A percentile compares a stretch with the other conserved stretches of the same genome.
Evolutionary conservation across 306 rosid species (phyloP).

Genomic region (Corylus avellana): DNA sequence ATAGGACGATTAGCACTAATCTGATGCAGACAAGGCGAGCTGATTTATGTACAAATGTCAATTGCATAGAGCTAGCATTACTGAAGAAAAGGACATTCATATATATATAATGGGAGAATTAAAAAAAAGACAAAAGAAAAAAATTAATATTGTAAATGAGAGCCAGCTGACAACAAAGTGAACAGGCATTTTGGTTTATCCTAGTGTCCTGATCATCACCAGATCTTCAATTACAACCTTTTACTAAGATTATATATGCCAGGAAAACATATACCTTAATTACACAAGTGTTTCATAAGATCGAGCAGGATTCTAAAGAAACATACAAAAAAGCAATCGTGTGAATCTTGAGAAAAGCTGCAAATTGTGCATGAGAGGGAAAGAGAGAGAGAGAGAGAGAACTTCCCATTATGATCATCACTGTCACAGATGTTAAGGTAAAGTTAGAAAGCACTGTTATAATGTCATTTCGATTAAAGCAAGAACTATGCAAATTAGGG

Average conservation of each 20-base stretch:
- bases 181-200: constrained; percentile 10
- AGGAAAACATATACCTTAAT: not conserved
- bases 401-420: not conserved
- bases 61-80: not conserved
- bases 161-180: constrained; percentile 25
- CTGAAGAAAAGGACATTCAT: constrained; percentile 6
- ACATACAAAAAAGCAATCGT: constrained; percentile 14
- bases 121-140: not conserved
- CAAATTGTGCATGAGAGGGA: constrained; percentile 19
- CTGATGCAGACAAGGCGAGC: constrained; percentile 12
- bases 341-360: not conserved
- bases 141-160: constrained; percentile 6
- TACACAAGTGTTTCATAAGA: constrained; percentile 10
- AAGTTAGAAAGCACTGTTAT: constrained; percentile 9
- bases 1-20: not conserved
- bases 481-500: constrained; percentile 32
- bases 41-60: not conserved
- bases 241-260: not conserved
- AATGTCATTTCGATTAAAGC: constrained; percentile 2
- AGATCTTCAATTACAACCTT: not conserved
- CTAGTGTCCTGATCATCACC: not conserved
- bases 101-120: constrained; percentile 1
- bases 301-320: constrained; percentile 30
- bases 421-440: constrained; percentile 10
- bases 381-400: not conserved